Base-by-base conservation (phyloP, 148 eudicot species). In the Tetragonia tetragonoides region DNA sequence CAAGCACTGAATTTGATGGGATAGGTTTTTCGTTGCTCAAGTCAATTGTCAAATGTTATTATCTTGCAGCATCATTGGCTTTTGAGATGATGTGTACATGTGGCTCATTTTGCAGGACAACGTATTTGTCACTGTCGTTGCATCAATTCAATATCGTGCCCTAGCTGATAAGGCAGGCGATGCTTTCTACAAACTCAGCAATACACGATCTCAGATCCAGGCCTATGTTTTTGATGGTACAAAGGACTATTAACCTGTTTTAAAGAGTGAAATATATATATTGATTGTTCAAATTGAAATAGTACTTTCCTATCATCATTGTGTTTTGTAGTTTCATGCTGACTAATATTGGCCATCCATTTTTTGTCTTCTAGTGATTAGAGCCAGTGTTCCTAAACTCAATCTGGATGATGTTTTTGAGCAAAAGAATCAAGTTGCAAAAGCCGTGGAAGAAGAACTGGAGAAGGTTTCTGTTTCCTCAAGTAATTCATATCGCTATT, bases 191-290 rank as follows among this genome's bases (percentile, higher is more conserved):
- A 87, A 83, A 53, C 92, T 89, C n/a, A 86, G 83, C 79, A 85
- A 91, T 69, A 89, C 90, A 11, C 82, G 80, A 39, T 28, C 66
- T 10, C 93, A 88, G 75, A 88, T 91, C 74, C 89, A 89, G 75
- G 92, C 92, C 57, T 88, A 85, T 85, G 92, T 91, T 28, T 88
- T 87, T 74, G 87, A 89, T 81, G 92, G 95, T 91, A 85, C 3
- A 10, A 18, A 38, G 21, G 10, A 11, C 49, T 46, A 42, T 67
- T 39, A 21, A 24, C 53, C 17, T 51, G 21, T 62, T 74, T 62
- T n/a, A 44, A 41, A 68, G 28, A 20, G 2, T 17, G 2, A 42
- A 10, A 67, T 15, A 1, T 67, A 24, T 41, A 7, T 39, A 11
- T 16, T 16, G 15, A 3, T 16, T 15, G 15, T 12, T 68, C 24